phyloP scores from a whole-genome alignment of 2,329 filamentous ascomycete genomes.

The Scedosporium minutisporum region DNA sequence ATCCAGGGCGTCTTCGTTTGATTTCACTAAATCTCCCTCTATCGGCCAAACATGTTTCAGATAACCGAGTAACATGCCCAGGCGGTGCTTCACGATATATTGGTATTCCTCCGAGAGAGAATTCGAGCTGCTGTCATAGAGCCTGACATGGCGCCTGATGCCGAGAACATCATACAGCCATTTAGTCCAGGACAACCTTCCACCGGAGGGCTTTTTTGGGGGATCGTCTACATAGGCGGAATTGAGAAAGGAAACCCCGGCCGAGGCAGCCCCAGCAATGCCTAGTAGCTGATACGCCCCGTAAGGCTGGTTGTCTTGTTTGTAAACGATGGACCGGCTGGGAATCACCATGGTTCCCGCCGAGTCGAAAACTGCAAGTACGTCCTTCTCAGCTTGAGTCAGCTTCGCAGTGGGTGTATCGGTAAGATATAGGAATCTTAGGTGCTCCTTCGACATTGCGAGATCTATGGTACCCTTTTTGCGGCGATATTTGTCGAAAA shows the following conservation, averaged over 20 bases:
- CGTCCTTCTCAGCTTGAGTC: not conserved
- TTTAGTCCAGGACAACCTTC: not conserved
- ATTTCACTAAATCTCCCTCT: not conserved
- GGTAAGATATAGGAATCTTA: slow-evolving; percentile 3
- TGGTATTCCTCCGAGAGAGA: not conserved
- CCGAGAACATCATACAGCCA: not conserved
- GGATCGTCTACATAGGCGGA: not conserved
- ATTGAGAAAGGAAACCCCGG: not conserved
- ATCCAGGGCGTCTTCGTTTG: not conserved
- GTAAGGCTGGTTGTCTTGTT: slow-evolving; percentile 1
- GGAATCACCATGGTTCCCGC: not conserved
- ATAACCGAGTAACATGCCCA: not conserved
- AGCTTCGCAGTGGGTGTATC: not conserved
- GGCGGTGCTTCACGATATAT: not conserved
- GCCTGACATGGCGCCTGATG: not conserved
- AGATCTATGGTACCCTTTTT: not conserved
- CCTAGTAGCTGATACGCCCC: not conserved
- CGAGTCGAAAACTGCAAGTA: not conserved
- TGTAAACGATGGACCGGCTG: not conserved
- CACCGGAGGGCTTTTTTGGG: not conserved
- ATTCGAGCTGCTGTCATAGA: not conserved
- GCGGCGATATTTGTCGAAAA: not conserved
- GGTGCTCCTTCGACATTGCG: not conserved
- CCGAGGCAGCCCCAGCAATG: not conserved
- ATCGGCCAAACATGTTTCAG: not conserved